Base-by-base conservation (phyloP, 495 filamentous ascomycete genomes). In the Ascodesmis nigricans region DNA sequence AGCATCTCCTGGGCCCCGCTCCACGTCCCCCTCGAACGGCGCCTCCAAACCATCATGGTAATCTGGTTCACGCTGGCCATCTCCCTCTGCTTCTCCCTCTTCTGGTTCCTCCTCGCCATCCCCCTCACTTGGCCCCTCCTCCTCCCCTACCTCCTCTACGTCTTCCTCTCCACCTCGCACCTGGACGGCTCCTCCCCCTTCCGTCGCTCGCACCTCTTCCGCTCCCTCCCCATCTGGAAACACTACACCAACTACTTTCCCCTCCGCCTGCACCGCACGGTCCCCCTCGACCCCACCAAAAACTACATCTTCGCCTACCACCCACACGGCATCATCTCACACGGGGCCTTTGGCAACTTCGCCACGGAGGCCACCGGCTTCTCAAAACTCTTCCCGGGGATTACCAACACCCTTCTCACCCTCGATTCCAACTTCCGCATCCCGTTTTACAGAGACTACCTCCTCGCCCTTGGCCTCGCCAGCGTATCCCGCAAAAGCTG, bases 241-340 rank as follows among this genome's bases (percentile, higher is more conserved):
- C 64, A 90, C 32, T 95, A 92, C 53, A 81, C 77, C 26, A 75
- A 69, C 11, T 97, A 95, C 60, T 97, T 87, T 55, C 87, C 87
- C 1, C 76, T 80, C 8, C 63, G 66, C 20, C 66, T 97, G 20
- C 82, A 95, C 55, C 75, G 84, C 37, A 81, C 78, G 23, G 63
- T 73, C 43, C 57, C 76, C 31, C 69, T 97, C 2, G 67, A 77
- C 9, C 64, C 80, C 0, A 78, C 74, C 2, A 66, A 80, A 38
- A 95, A 95, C 57, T 97, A 95, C 58, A 84, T 97, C 44, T 91
- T 97, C 50, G 87, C 90, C 26, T 93, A 95, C 53, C 87, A 93
- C 49, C 84, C 84, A 0, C 84, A 95, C 53, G 87, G 87, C 25
- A 93, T 97, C 54, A 91, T 97, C 46, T 81, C 75, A 9, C 79